phyloP scores from a whole-genome alignment of 495 filamentous ascomycete species.

The Lepidopterella palustris region DNA sequence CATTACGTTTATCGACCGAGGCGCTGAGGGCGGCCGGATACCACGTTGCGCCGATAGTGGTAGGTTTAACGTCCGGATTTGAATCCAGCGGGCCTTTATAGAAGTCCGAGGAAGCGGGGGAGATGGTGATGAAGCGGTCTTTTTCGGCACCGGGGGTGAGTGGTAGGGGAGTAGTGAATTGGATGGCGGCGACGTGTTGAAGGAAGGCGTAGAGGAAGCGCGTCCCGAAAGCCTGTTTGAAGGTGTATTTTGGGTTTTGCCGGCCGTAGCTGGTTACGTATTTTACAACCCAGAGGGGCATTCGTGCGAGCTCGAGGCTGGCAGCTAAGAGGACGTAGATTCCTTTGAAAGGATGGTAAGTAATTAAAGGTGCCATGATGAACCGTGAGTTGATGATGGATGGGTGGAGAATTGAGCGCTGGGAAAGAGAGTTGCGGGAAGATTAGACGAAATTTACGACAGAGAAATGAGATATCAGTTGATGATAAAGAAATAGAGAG shows the following conservation, averaged over 20 bases:
- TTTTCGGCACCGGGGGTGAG: conserved; percentile 34
- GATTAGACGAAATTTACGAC: too few relatives aligned
- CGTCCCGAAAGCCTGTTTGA: conserved; percentile 32
- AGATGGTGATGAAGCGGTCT: conserved; percentile 31
- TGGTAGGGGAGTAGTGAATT: conserved; percentile 23
- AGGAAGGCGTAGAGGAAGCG: conserved; percentile 27
- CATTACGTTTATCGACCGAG: background rate
- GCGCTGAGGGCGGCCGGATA: conserved; percentile 26
- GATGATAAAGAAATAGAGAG: too few relatives aligned
- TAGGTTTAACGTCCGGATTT: conserved; percentile 31
- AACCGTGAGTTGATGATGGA: background rate
- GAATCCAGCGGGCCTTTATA: conserved; percentile 31
- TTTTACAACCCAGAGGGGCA: conserved; percentile 34
- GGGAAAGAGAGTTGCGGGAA: too few relatives aligned
- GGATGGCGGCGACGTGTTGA: conserved; percentile 22
- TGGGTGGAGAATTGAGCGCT: background rate
- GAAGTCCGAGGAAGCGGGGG: conserved; percentile 13
- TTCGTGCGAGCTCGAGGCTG: conserved; percentile 20
- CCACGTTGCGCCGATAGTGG: conserved; percentile 37
- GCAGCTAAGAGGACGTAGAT: conserved; percentile 33
- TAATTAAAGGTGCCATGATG: conserved; percentile 16
- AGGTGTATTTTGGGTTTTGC: conserved; percentile 31
- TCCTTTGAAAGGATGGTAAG: conserved; percentile 35
- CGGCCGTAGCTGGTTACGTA: conserved; percentile 28
- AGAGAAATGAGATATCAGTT: too few relatives aligned